phyloP scores from a whole-genome alignment of 257 asterid species.

The Ilex asprella region DNA sequence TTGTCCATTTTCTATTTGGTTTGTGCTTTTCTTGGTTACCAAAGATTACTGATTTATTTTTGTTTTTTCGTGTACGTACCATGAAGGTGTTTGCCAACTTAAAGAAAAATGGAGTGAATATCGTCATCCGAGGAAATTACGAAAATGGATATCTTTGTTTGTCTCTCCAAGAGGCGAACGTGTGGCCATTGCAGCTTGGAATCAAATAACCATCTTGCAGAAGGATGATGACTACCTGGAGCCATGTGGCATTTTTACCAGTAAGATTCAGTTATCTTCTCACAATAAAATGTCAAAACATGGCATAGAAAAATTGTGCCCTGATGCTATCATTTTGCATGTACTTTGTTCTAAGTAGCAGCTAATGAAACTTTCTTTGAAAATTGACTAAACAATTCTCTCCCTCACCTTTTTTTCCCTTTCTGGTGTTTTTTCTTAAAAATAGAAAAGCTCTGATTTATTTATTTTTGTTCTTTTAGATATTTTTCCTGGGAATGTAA shows the following conservation, averaged over 20 bases:
- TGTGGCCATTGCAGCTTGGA: conserved; percentile 82
- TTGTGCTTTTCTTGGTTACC: background rate
- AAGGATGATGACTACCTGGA: conserved; percentile 78
- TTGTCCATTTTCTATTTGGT: conserved; percentile 2
- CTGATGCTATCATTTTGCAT: background rate
- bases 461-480: too few relatives aligned
- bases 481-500: too few relatives aligned
- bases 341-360: background rate
- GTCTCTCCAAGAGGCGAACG: conserved; percentile 70
- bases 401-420: too few relatives aligned
- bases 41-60: too few relatives aligned
- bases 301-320: background rate
- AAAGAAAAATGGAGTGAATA: conserved; percentile 73
- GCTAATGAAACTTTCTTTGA: too few relatives aligned
- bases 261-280: conserved; percentile 50
- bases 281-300: background rate
- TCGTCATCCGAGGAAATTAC: conserved; percentile 40
- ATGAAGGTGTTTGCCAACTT: conserved; percentile 57
- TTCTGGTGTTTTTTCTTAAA: too few relatives aligned
- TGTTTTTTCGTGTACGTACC: background rate
- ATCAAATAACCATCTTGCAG: conserved; percentile 64
- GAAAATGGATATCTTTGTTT: conserved; percentile 58
- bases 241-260: conserved; percentile 66
- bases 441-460: too few relatives aligned
- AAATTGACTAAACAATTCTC: too few relatives aligned